phyloP scores from a whole-genome alignment of 208 protist genomes.

The Leishmania martiniquensis region DNA sequence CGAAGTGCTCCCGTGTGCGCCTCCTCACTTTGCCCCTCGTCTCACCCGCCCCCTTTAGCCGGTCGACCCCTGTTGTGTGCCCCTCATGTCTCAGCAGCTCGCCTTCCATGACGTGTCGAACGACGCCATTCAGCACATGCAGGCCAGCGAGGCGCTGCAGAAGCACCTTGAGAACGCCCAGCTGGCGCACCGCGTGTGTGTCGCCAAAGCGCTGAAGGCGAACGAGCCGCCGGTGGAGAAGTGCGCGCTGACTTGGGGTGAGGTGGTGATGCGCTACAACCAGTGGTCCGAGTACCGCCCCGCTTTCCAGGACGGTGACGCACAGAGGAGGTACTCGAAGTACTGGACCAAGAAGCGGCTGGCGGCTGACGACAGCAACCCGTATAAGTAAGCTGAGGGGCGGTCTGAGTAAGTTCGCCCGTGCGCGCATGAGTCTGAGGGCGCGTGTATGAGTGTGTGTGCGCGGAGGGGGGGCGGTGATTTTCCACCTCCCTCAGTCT shows the following conservation, averaged over 20 bases:
- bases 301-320: constrained; percentile 75
- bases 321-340: constrained; percentile 77
- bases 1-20: not conserved
- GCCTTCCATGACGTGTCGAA: constrained; percentile 82
- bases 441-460: not conserved
- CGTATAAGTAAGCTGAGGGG: constrained; percentile 32
- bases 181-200: constrained; percentile 86
- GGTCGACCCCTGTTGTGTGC: not conserved
- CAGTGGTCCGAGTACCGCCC: constrained; percentile 88
- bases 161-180: constrained; percentile 92
- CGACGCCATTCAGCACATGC: constrained; percentile 73
- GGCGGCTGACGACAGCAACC: constrained; percentile 56
- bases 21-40: not conserved
- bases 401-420: not conserved
- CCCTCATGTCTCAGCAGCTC: constrained; percentile 55
- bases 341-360: constrained; percentile 91
- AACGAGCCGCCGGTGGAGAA: constrained; percentile 73
- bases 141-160: constrained; percentile 81
- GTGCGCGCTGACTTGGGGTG: constrained; percentile 91
- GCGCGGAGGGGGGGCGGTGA: not conserved
- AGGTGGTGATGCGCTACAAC: constrained; percentile 88
- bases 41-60: not conserved
- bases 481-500: not conserved
- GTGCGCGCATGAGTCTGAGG: not conserved
- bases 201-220: constrained; percentile 84